Base-by-base conservation (phyloP, 1,284 basidiomycete genomes). In the Golubevia sp. region DNA sequence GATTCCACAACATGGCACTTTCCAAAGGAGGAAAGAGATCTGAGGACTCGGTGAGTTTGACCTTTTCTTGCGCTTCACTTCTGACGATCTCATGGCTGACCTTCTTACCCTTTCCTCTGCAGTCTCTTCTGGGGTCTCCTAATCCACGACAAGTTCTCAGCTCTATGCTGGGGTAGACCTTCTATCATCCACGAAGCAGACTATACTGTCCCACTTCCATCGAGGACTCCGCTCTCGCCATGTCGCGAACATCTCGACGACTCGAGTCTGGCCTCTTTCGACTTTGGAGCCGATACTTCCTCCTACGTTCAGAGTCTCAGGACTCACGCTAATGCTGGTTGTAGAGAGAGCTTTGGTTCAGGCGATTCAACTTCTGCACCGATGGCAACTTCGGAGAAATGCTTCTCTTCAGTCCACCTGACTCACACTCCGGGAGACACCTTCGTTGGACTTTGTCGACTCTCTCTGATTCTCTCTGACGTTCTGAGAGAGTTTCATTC, bases 91-190 rank as follows among this genome's bases (percentile, higher is more conserved):
- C n/a, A n/a, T n/a, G n/a, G n/a, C n/a, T n/a, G n/a, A 34, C 30
- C 30, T 34, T 34, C 11, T 11, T 34, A 11, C 30, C n/a, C n/a
- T n/a, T 61, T 59, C 59, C 56, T 18, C 56, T 61, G n/a, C 25
- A 30, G 59, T 13, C 26, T 61, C 18, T 61, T 55, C 38, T 61
- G 59, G 59, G 59, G 56, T n/a, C 56, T 56, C 5, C 38, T 58
- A 1, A 61, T 61, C 26, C 59, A 61, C 57, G 59, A 61, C 57
- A 61, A 61, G 57, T 61, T 55, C 56, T 61, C 59, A 25, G n/a
- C 57, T 15, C 30, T 61, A 6, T 61, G 59, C 49, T 61, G 59
- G 59, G 59, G 59, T 26, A 6, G 59, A 6, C 59, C 59, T 38
- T 34, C 26, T 6, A 51, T 56, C 4, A 61, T 61, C 21, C 52